Percentiles rank a stretch among this genome's conserved stretches.
Evolutionary conservation across 129 eudicot species (phyloP).

Genomic region (Arctium lappa): DNA sequence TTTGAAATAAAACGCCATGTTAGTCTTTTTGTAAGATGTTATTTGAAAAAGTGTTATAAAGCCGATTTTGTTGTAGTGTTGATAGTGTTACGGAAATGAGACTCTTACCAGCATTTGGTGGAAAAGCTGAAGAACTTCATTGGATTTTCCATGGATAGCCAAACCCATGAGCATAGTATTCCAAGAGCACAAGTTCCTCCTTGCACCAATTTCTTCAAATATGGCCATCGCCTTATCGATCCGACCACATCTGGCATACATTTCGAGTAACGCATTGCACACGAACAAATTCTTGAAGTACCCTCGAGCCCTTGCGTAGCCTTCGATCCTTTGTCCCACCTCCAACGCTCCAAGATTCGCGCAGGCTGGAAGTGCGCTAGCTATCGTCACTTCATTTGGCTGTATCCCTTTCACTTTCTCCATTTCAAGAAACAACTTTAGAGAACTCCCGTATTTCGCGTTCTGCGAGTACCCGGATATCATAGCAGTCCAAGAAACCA

Average conservation of each 20-base stretch:
- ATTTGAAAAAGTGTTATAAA: neutral
- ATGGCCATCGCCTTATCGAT: conserved; percentile 42
- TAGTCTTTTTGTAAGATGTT: neutral
- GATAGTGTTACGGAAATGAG: neutral
- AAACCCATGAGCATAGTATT: conserved; percentile 82
- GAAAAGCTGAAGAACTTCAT: conserved; percentile 56
- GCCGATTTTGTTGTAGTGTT: neutral
- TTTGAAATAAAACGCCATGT: neutral
- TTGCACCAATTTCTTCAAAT: conserved; percentile 51
- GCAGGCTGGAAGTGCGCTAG: conserved; percentile 77
- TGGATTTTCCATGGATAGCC: conserved; percentile 62
- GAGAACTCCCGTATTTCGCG: conserved; percentile 43
- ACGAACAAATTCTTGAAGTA: conserved; percentile 52
- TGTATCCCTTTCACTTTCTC: conserved; percentile 43
- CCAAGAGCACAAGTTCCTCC: conserved; percentile 71
- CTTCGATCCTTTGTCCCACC: conserved; percentile 72
- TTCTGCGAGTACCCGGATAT: conserved; percentile 72
- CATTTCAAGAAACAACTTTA: conserved; percentile 58
- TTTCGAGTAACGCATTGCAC: conserved; percentile 64
- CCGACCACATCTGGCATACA: conserved; percentile 69
- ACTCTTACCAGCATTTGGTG: conserved; percentile 49
- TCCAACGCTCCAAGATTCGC: conserved; percentile 68
- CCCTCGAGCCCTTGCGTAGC: conserved; percentile 57
- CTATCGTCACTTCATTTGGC: conserved; percentile 72
- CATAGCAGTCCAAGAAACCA: conserved; percentile 79